Evolutionary conservation across 1,284 basidiomycete species (phyloP), one percentile per base, ranked within the genome.

Genomic region (Apiotrichum porosum): DNA sequence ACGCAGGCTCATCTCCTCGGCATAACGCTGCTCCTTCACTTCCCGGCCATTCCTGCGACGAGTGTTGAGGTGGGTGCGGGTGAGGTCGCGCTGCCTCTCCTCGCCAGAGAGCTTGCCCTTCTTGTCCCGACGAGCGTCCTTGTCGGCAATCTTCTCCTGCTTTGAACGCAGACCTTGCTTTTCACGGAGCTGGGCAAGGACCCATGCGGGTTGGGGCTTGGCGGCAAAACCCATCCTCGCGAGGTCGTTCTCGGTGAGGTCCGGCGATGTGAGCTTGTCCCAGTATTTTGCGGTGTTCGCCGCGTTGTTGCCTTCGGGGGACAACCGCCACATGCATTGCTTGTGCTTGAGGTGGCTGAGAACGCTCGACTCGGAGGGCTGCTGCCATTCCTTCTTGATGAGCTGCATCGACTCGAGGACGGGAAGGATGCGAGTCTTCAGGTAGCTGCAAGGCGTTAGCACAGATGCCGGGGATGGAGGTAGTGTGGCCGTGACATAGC

Each of bases 341-440:
- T 34, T 17, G 39, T 46, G 36, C 9, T 26, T n/a, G 33, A 17
- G 22, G 26, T 37, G 31, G 34, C 33, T 31, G 43, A 42, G 36
- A 35, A 9, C n/a, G 30, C 37, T 32, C 42, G 32, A 14, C 39
- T 28, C 14, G 31, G 17, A 33, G 42, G 19, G 23, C 14, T n/a
- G 8, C 17, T 28, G 13, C 46, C 47, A 44, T 24, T 42, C 47
- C 45, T 62, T 60, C 28, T 49, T 22, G 42, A 73, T 58, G 15
- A 71, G 55, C 19, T 58, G 44, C 42, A 68, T 65, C 1, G 63
- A 62, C 33, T 54, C 45, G 17, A 73, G 60, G 10, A 61, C 50
- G 18, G 65, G 62, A 3, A 73, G 52, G 33, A 73, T 61, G 17
- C 61, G 62, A 10, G 51, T 56, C 54, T 72, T 72, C 18, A 73